These are phyloP conservation scores for Lecanicillium sp. DNA, from an alignment of 2,329 filamentous ascomycete genomes.

Conservation along the genomic window DNA sequence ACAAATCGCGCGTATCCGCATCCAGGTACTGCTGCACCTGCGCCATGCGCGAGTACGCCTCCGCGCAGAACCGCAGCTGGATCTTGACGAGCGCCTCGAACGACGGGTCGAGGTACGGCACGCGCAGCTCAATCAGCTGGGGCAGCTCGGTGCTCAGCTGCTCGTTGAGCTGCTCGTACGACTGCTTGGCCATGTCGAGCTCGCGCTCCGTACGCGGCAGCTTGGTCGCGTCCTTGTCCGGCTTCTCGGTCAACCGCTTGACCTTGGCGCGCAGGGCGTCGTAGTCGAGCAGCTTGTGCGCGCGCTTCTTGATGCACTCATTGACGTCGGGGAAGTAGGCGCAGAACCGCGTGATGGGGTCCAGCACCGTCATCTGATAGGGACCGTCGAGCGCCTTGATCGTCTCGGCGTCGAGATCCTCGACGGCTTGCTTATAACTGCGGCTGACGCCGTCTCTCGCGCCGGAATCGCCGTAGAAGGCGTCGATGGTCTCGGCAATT, in stretches of 20 bases:
- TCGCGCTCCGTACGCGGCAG: constrained; percentile 94
- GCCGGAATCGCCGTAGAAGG: constrained; percentile 95
- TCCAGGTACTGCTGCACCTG: constrained; percentile 99
- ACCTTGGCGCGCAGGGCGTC: constrained; percentile 93
- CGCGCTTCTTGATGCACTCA: constrained; percentile 98
- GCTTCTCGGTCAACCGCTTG: constrained; percentile 95
- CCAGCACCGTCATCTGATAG: constrained; percentile 87
- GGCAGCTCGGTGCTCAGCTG: constrained; percentile 89
- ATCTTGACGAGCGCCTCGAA: constrained; percentile 99
- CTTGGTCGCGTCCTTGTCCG: constrained; percentile 96
- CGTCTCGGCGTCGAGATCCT: constrained; percentile 94
- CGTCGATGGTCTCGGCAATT: constrained; percentile 98
- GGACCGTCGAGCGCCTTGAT: constrained; percentile 97
- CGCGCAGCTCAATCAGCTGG: constrained; percentile 91
- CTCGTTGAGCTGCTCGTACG: constrained; percentile 96
- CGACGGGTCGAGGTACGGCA: constrained; percentile 92
- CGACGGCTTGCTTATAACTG: constrained; percentile 97
- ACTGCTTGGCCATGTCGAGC: constrained; percentile 84
- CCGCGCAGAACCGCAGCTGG: constrained; percentile 92
- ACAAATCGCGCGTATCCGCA: constrained; percentile 90
- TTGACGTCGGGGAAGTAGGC: constrained; percentile 99
- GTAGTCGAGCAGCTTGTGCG: constrained; percentile 98
- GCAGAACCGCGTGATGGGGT: constrained; percentile 93
- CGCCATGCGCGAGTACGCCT: constrained; percentile 96
- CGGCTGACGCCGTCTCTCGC: constrained; percentile 91